These are phyloP conservation scores for Gossypium stocksii DNA, from an alignment of 345 rosid species.

Conservation along the genomic window DNA sequence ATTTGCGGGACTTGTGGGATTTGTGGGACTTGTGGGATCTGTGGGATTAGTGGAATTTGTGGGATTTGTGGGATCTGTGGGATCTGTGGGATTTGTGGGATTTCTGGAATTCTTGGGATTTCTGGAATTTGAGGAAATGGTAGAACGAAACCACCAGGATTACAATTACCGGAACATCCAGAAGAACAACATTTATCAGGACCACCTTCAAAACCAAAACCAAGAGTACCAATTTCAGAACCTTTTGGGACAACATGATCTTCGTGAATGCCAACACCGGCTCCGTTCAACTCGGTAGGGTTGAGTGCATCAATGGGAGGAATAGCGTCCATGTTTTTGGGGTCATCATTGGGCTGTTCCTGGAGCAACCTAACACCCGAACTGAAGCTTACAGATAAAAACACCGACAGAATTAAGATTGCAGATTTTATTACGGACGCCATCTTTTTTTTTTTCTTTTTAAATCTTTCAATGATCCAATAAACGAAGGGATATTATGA, in stretches of 20 bases:
- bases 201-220: constrained; percentile 9
- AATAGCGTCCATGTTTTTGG: background rate
- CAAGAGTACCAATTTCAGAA: background rate
- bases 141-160: no score
- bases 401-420: constrained; percentile 30
- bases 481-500: background rate
- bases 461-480: background rate
- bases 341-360: constrained; percentile 23
- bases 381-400: constrained; percentile 35
- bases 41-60: background rate
- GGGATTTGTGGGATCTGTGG: background rate
- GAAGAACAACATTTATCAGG: background rate
- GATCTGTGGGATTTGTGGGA: background rate
- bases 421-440: constrained; percentile 24
- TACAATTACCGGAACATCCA: no score
- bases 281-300: background rate
- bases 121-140: no score
- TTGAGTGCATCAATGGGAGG: background rate
- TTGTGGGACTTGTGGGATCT: background rate
- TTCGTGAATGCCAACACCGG: constrained; percentile 1
- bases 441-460: constrained; percentile 29
- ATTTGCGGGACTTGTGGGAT: background rate
- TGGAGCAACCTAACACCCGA: constrained; percentile 37
- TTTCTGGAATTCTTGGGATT: no score
- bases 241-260: constrained; percentile 9